Conservation (phyloP, 2,329 filamentous ascomycete species). For the Rutstroemia sp. region DNA sequence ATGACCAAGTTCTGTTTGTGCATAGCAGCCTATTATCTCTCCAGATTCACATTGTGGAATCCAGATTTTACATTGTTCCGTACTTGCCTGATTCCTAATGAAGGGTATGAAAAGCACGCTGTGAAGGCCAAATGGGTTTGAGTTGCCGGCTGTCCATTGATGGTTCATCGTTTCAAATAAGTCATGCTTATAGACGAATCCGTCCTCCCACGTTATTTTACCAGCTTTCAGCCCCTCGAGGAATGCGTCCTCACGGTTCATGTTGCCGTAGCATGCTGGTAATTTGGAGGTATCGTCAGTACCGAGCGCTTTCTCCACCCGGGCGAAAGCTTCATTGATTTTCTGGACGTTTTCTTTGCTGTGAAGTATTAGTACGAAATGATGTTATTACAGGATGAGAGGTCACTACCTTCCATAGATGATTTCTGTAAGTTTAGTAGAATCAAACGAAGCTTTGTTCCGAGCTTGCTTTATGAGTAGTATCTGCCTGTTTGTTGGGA, state of each 20-base stretch:
- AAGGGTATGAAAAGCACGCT: background rate
- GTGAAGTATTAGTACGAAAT: background rate
- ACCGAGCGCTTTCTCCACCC: conserved; percentile 12
- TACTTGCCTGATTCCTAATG: conserved; percentile 6
- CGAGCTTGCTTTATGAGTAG: background rate
- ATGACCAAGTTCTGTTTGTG: conserved; percentile 30
- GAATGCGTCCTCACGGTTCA: conserved; percentile 7
- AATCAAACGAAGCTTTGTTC: background rate
- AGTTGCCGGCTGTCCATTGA: conserved; percentile 7
- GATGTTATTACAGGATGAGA: background rate
- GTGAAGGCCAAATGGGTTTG: conserved; percentile 7
- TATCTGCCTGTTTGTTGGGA: background rate
- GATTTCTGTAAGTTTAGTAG: background rate
- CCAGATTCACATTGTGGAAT: conserved; percentile 11
- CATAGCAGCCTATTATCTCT: conserved; percentile 27
- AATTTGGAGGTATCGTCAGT: conserved; percentile 10
- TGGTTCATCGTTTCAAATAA: conserved; percentile 8
- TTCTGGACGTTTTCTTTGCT: background rate
- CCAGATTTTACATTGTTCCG: conserved; percentile 14
- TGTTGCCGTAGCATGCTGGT: conserved; percentile 9
- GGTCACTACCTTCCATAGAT: background rate
- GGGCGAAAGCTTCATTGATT: conserved; percentile 8
- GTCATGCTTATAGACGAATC: conserved; percentile 1
- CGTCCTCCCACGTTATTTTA: conserved; percentile 10
- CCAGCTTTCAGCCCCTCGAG: conserved; percentile 11